Evolutionary conservation across 2,329 filamentous ascomycete species (phyloP).

Genomic region (Cucurbitaria berberidis): DNA sequence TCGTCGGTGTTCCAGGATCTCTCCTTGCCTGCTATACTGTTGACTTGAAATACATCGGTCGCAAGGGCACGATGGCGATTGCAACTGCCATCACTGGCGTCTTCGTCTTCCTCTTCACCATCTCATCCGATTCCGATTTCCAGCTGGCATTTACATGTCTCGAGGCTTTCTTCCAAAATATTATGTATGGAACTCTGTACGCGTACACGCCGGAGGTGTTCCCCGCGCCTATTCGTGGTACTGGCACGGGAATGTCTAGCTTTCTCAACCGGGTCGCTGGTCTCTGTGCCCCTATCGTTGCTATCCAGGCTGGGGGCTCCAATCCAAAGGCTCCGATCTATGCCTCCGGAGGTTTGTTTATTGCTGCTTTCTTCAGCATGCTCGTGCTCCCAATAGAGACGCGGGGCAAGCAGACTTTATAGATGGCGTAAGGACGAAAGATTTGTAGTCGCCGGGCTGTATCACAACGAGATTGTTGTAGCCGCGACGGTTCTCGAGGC

Average conservation of each 20-base stretch:
- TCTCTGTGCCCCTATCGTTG: slow-evolving; percentile 71
- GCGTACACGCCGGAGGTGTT: slow-evolving; percentile 81
- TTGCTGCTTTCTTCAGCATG: slow-evolving; percentile 53
- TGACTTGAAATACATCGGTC: slow-evolving; percentile 72
- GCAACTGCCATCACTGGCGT: slow-evolving; percentile 71
- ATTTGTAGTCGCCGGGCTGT: too few species aligned
- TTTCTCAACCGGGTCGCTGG: slow-evolving; percentile 73
- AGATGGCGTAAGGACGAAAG: slow-evolving; percentile 1
- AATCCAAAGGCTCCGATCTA: slow-evolving; percentile 53
- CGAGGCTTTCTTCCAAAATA: slow-evolving; percentile 69
- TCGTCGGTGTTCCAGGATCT: slow-evolving; percentile 78
- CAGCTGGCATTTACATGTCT: slow-evolving; percentile 72
- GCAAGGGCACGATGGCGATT: slow-evolving; percentile 72
- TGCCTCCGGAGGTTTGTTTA: slow-evolving; percentile 51
- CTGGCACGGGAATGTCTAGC: slow-evolving; percentile 73
- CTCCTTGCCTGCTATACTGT: slow-evolving; percentile 77
- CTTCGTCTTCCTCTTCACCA: slow-evolving; percentile 70
- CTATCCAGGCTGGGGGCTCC: slow-evolving; percentile 51
- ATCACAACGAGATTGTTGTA: too few species aligned
- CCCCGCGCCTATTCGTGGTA: slow-evolving; percentile 73
- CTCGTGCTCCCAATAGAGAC: slow-evolving; percentile 53
- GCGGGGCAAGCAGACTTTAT: slow-evolving; percentile 51
- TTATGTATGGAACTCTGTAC: slow-evolving; percentile 61
- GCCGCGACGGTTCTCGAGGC: too few species aligned
- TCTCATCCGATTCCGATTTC: slow-evolving; percentile 61